Base-by-base conservation (phyloP, 805 yeast species). In the Lipomyces japonicus region DNA sequence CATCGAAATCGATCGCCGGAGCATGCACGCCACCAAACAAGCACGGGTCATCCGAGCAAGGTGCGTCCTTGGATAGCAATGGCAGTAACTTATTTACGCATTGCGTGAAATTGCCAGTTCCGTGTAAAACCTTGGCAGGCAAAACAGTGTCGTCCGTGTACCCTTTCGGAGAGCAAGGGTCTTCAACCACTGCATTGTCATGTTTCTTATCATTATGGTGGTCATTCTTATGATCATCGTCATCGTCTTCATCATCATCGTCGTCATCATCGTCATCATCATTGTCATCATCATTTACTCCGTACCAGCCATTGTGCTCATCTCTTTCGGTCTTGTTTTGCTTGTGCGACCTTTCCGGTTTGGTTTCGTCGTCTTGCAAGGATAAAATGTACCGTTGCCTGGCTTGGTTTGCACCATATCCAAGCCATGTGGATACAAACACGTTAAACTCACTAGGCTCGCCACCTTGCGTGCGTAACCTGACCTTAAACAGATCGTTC, bases 351-450 rank as follows among this genome's bases (percentile, higher is more conserved):
- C n/a, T n/a, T 31, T 34, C 26, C 26, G 32, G 25, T 19, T 40
- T 26, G n/a, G 48, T 24, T 16, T 46, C 42, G n/a, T n/a, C n/a
- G n/a, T n/a, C n/a, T n/a, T n/a, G n/a, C n/a, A 63, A 46, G 5
- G 39, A 39, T 38, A 51, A 62, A 6, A 87, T 69, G 64, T 84
- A 86, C 53, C 97, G 71, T 47, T 72, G 75, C 37, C 95, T 73
- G 7, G 97, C 97, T 64, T 91, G 88, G 61, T 93, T 93, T 1
- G 97, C 97, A 10, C 98, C 98, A 69, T 87, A 93, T 0, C 97
- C 97, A 9, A 93, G 74, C 98, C 98, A 93, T 0, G 97, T 88
- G 31, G 93, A 84, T 4, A 93, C 97, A 70, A 89, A 93, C 0
- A 93, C 84, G 35, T 81, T 75, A 95, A 95, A 91, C 39, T 75